A percentile compares a stretch with the other conserved stretches of the same genome.
Evolutionary conservation across 2,329 filamentous ascomycete species (phyloP).

Genomic region (Arthrobotrys entomopaga): DNA sequence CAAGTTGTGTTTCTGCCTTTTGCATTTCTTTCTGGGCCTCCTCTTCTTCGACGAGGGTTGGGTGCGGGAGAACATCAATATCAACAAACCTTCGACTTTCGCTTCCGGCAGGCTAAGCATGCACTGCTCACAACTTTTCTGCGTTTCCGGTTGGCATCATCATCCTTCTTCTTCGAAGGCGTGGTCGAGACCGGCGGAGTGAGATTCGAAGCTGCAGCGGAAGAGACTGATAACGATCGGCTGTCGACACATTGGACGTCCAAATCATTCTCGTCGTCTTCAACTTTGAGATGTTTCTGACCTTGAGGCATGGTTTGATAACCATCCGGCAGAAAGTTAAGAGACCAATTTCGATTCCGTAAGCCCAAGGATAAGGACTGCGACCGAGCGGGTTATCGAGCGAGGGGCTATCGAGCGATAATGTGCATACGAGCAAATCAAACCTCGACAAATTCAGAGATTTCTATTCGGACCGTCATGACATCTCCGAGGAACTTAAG

Average conservation of each 20-base stretch:
- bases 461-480: slow-evolving; percentile 40
- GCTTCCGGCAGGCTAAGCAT: slow-evolving; percentile 79
- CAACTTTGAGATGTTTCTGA: slow-evolving; percentile 52
- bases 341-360: slow-evolving; percentile 41
- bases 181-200: slow-evolving; percentile 37
- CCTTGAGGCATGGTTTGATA: slow-evolving; percentile 51
- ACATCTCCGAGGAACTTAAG: slow-evolving; percentile 53
- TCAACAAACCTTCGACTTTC: slow-evolving; percentile 74
- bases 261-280: slow-evolving; percentile 39
- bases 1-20: neutral
- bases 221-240: slow-evolving; percentile 21
- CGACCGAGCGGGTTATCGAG: neutral
- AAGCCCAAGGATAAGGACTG: slow-evolving; percentile 45
- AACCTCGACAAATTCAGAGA: slow-evolving; percentile 44
- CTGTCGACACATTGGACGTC: slow-evolving; percentile 8
- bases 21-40: neutral
- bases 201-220: slow-evolving; percentile 18
- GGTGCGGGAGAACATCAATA: slow-evolving; percentile 24
- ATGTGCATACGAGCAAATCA: slow-evolving; percentile 51
- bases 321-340: slow-evolving; percentile 5
- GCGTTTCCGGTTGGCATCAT: slow-evolving; percentile 66
- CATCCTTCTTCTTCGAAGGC: slow-evolving; percentile 50
- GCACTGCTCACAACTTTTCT: slow-evolving; percentile 81
- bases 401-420: slow-evolving; percentile 41
- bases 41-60: slow-evolving; percentile 16